Evolutionary conservation across 345 rosid species (phyloP), one percentile per base, ranked within the genome.

Genomic region (Crucihimalaya himalaica): DNA sequence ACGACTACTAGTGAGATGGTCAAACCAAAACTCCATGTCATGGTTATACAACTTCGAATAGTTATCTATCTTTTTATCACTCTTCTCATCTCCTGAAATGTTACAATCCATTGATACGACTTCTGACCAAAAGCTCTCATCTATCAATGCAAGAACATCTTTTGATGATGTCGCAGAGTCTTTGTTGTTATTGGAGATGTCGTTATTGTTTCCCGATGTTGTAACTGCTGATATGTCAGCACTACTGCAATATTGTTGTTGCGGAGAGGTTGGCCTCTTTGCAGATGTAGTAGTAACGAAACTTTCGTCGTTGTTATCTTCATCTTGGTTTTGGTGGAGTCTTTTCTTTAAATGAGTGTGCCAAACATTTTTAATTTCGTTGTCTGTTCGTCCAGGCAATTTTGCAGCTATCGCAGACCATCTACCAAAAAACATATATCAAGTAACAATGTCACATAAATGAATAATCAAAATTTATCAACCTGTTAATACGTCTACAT

Each of bases 321-420:
- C 52, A 63, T 76, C 65, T 68, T 75, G 19, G 6, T 47, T 74
- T 32, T 77, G 53, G 23, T 79, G 42, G 18, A 72, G 2, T 46
- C 75, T 79, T 60, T 82, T 83, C 71, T 70, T 85, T 51, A 83
- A 68, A 70, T 63, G 74, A 57, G 87, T 76, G 32, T 85, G 70
- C 89, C 85, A 85, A 37, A 70, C 59, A 55, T 85, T 83, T 67
- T 85, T 83, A 10, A 85, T 85, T 21, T 80, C 87, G 60, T 85
- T 85, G 57, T 83, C 89, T 46, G 87, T 80, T 83, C 85, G 80
- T 35, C 86, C 85, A 0, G 88, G 88, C 8, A 85, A 48, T 43
- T 47, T 75, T 18, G 85, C 79, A 35, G 91, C 91, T 46, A 84
- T 86, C 12, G 76, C 65, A 35, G 86, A 79, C 91, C 88, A 86